Percentiles rank a stretch among this genome's conserved stretches.
These are phyloP conservation scores for Plasmodiophora brassicae DNA, from an alignment of 208 protist genomes.

Conservation along the genomic window DNA sequence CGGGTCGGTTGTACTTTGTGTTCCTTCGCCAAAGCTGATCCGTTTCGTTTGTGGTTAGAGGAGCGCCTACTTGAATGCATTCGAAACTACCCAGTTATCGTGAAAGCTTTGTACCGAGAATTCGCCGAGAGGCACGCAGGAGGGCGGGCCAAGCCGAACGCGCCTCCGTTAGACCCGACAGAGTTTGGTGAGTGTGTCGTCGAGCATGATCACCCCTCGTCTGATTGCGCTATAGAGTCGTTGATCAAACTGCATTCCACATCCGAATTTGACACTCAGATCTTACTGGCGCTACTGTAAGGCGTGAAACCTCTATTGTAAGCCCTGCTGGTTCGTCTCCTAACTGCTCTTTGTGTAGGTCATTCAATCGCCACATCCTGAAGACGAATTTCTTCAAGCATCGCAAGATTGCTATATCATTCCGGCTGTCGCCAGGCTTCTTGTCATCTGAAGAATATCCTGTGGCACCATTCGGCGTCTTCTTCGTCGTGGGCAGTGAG, in stretches of 20 bases:
- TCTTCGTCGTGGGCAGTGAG: constrained; percentile 78
- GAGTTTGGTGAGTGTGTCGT: background rate
- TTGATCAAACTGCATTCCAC: background rate
- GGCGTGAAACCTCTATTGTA: no score
- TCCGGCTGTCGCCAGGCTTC: constrained; percentile 78
- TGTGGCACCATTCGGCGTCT: constrained; percentile 75
- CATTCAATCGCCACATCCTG: constrained; percentile 76
- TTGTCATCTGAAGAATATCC: constrained; percentile 57
- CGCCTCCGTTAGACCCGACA: background rate
- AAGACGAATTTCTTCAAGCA: constrained; percentile 90
- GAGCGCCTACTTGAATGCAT: constrained; percentile 25
- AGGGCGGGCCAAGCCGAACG: background rate
- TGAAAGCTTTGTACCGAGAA: background rate
- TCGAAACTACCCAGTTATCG: background rate
- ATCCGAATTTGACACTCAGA: constrained; percentile 18
- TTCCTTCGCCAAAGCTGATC: background rate
- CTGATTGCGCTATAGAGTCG: background rate
- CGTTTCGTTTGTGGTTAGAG: background rate
- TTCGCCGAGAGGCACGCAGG: background rate
- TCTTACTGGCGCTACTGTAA: constrained; percentile 3
- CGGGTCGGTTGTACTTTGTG: background rate
- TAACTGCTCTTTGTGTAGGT: background rate
- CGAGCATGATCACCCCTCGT: background rate
- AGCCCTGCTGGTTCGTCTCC: no score
- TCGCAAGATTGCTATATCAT: constrained; percentile 77